Percentiles rank a stretch among this genome's conserved stretches.
phyloP scores from a whole-genome alignment of 495 filamentous ascomycete species.

The Penicillium egyptiacum region DNA sequence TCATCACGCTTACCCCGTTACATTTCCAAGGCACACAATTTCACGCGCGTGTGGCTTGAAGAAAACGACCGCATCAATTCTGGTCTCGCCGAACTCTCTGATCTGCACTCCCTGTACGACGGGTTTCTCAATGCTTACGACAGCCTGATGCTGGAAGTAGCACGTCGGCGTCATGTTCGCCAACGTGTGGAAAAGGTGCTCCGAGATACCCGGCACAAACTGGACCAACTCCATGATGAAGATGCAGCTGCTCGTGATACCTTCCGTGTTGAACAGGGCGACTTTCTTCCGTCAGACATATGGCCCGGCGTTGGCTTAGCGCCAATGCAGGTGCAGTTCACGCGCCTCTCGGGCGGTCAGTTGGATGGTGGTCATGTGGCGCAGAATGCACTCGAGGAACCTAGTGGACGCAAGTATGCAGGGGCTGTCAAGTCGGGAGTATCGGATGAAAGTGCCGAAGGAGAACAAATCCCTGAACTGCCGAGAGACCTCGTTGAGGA shows the following conservation, averaged over 20 bases:
- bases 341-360: slow-evolving; percentile 40
- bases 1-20: slow-evolving; percentile 61
- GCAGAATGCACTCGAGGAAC: slow-evolving; percentile 8
- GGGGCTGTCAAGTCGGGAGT: neutral
- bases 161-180: slow-evolving; percentile 66
- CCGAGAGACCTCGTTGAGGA: slow-evolving; percentile 56
- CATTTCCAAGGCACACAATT: slow-evolving; percentile 67
- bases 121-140: slow-evolving; percentile 82
- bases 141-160: slow-evolving; percentile 77
- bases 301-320: slow-evolving; percentile 72
- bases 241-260: slow-evolving; percentile 73
- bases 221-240: slow-evolving; percentile 71
- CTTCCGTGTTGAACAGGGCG: slow-evolving; percentile 79
- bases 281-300: slow-evolving; percentile 83
- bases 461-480: slow-evolving; percentile 52
- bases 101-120: slow-evolving; percentile 74
- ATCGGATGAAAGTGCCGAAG: slow-evolving; percentile 30
- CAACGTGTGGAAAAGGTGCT: slow-evolving; percentile 71
- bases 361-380: slow-evolving; percentile 26
- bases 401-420: neutral
- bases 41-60: slow-evolving; percentile 70
- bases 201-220: slow-evolving; percentile 68
- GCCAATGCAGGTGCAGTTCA: slow-evolving; percentile 59
- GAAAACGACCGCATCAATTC: slow-evolving; percentile 66
- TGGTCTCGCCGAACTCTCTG: slow-evolving; percentile 70